phyloP scores from a whole-genome alignment of 2,329 filamentous ascomycete genomes.

The Pestalotiopsis sp. region DNA sequence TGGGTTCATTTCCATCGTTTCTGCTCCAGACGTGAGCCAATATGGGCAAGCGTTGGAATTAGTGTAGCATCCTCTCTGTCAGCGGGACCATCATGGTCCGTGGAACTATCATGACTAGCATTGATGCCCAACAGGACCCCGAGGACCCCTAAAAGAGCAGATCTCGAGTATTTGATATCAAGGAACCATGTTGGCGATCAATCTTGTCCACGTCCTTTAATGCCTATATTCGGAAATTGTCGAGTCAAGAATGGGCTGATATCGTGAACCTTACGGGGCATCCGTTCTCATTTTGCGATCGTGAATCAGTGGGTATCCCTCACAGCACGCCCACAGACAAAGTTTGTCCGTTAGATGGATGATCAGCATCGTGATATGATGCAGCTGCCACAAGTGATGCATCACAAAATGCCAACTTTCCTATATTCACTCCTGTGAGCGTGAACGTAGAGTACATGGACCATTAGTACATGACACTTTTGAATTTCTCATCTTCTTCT shows the following conservation, averaged over 20 bases:
- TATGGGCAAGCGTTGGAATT: background rate
- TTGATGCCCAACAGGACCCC: constrained; percentile 7
- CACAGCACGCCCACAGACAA: background rate
- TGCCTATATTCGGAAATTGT: background rate
- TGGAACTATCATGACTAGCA: background rate
- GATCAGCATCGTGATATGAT: background rate
- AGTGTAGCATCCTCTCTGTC: background rate
- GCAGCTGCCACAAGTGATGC: background rate
- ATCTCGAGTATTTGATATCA: background rate
- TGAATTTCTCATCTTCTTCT: background rate
- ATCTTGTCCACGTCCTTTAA: background rate
- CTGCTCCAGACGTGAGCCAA: background rate
- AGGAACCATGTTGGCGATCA: background rate
- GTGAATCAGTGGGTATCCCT: background rate
- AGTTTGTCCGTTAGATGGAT: background rate
- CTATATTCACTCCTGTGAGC: background rate
- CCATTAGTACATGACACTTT: background rate
- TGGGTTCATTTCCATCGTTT: background rate
- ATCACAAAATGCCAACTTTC: background rate
- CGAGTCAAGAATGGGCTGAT: background rate
- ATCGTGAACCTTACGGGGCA: background rate
- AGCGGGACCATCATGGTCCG: background rate
- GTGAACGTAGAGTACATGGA: background rate
- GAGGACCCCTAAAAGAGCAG: background rate
- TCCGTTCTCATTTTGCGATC: background rate